Percentiles rank a stretch among this genome's conserved stretches.
Conservation (phyloP, 2,329 filamentous ascomycete species). For the Aspergillus arachidicola region DNA sequence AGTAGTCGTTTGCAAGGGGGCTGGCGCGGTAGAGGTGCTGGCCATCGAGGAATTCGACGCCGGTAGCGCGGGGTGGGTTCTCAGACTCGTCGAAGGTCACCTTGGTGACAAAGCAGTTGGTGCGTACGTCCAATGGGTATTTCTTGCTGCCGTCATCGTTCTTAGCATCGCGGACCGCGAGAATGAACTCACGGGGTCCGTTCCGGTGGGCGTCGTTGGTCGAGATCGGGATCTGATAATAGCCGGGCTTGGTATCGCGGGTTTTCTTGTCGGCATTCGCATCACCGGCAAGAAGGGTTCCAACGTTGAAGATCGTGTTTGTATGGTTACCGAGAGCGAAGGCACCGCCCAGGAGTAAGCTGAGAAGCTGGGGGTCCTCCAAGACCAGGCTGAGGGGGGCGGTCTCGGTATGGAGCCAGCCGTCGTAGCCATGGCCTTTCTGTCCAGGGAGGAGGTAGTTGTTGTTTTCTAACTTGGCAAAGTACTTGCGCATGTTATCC, state of each 20-base stretch:
- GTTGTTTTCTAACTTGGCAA: constrained; percentile 57
- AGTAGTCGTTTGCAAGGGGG: constrained; percentile 30
- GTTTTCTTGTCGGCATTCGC: constrained; percentile 51
- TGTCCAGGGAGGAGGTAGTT: constrained; percentile 48
- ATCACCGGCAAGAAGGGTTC: constrained; percentile 52
- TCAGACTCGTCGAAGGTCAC: constrained; percentile 45
- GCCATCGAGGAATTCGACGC: constrained; percentile 55
- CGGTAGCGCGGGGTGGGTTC: constrained; percentile 46
- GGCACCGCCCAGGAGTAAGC: constrained; percentile 54
- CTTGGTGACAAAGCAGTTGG: constrained; percentile 52
- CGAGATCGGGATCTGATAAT: constrained; percentile 62
- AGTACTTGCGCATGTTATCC: constrained; percentile 61
- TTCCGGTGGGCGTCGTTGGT: constrained; percentile 35
- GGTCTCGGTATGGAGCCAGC: constrained; percentile 29
- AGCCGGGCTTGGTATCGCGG: constrained; percentile 53
- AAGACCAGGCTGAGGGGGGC: constrained; percentile 52
- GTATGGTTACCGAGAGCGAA: constrained; percentile 54
- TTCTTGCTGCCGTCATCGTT: constrained; percentile 33
- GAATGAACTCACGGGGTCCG: constrained; percentile 46
- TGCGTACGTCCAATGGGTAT: constrained; percentile 60
- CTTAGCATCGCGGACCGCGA: constrained; percentile 28
- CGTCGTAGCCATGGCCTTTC: constrained; percentile 48
- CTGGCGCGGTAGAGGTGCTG: constrained; percentile 51
- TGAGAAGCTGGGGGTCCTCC: constrained; percentile 57
- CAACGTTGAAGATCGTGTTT: constrained; percentile 47